Percentiles rank a stretch among this genome's conserved stretches.
Conservation (phyloP, 2,329 filamentous ascomycete species). For the Ophiocordyceps sinensis region DNA sequence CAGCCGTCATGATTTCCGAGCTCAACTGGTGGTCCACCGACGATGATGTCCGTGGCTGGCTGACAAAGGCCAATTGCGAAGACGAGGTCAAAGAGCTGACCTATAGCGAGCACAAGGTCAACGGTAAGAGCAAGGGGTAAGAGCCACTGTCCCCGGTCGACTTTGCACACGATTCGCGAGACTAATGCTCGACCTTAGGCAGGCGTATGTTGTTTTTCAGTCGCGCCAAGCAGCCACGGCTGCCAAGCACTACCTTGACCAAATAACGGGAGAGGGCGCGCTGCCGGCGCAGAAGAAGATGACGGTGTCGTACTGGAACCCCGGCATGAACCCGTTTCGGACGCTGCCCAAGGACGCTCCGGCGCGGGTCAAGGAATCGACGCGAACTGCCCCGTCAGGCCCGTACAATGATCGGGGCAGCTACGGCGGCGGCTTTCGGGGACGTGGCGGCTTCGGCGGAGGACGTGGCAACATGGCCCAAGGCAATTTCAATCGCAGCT, state of each 20-base stretch:
- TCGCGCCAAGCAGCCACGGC: conserved; percentile 76
- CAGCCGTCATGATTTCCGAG: conserved; percentile 74
- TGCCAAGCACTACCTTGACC: conserved; percentile 68
- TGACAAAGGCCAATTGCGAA: conserved; percentile 65
- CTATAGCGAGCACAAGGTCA: conserved; percentile 97
- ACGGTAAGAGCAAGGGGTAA: conserved; percentile 96
- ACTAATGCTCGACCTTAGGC: conserved; percentile 21
- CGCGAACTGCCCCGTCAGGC: conserved; percentile 36
- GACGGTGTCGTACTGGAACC: conserved; percentile 59
- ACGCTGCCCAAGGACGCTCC: conserved; percentile 83
- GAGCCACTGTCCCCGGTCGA: conserved; percentile 11
- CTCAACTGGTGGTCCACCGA: conserved; percentile 96
- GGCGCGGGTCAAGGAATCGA: conserved; percentile 41
- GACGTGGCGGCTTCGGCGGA: conserved; percentile 32
- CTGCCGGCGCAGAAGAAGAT: conserved; percentile 53
- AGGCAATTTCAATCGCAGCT: conserved; percentile 26
- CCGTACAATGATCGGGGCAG: conserved; percentile 30
- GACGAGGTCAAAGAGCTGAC: conserved; percentile 81
- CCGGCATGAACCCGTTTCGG: conserved; percentile 73
- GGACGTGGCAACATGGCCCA: conserved; percentile 34
- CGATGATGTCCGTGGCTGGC: conserved; percentile 84
- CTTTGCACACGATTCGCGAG: background rate
- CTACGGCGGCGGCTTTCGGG: conserved; percentile 35
- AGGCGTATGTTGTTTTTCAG: conserved; percentile 74
- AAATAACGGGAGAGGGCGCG: conserved; percentile 35